Base-by-base conservation (phyloP, 495 filamentous ascomycete species). In the Neurospora sp. region DNA sequence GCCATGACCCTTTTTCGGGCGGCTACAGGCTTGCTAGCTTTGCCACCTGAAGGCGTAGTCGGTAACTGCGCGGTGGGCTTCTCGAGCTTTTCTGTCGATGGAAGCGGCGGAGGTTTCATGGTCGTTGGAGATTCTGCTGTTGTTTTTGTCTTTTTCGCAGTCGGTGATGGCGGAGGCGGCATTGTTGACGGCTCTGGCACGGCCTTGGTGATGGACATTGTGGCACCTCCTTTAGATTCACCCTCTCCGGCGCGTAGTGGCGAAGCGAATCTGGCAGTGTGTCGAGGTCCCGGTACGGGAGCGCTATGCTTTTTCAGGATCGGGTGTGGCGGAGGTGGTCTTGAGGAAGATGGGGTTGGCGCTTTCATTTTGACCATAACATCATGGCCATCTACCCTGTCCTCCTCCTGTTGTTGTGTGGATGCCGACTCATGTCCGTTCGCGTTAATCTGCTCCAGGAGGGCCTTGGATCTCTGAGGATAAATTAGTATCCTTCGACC, bases 261-360 rank as follows among this genome's bases (percentile, higher is more conserved):
- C 20, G 84, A 85, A 20, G 83, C 83, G 72, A 87, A 87, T 59
- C 85, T 83, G 42, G 86, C 85, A 37, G 84, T 87, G 35, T 86
- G 86, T 31, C 83, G 80, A 9, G 83, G 82, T 59, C 84, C 84
- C n/a, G 82, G 83, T 48, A 75, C 76, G 71, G 86, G 85, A 9
- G 83, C 84, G 72, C 86, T 84, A 59, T 80, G 80, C 77, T 87
- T 87, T 76, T 88, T 88, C 71, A 87, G 75, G 61, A 87, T 87
- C 0, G 86, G 83, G 77, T 83, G 86, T 9, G 81, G 76, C 41
- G 83, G 82, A 18, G 78, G 74, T n/a, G 78, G 75, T 44, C 72
- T 75, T 3, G 79, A 77, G 3, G 79, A 76, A 6, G 79, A 82
- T 12, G 81, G 75, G 10, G 80, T 76, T 9, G 73, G 74, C 37